phyloP scores from a whole-genome alignment of 176 grass and related monocot genomes.

The Miscanthus lutarioriparius region DNA sequence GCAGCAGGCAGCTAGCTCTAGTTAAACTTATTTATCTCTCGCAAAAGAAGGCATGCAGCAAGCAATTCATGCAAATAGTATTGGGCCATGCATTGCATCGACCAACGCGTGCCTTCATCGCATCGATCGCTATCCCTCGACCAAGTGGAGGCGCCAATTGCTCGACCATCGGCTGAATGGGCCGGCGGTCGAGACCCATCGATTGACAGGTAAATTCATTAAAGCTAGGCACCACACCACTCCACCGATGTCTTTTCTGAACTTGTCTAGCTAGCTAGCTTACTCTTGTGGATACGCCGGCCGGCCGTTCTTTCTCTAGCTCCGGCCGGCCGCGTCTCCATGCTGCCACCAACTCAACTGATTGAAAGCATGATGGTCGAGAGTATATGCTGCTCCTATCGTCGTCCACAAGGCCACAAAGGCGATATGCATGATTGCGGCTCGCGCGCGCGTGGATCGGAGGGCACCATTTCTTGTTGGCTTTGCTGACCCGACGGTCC shows the following conservation, averaged over 20 bases:
- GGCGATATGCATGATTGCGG: not conserved
- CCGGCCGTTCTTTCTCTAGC: not conserved
- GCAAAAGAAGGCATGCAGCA: no score
- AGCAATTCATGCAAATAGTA: not conserved
- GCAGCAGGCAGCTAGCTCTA: no score
- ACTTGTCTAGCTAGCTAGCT: not conserved
- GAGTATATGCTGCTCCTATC: not conserved
- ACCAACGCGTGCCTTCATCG: not conserved
- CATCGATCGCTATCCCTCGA: constrained; percentile 19
- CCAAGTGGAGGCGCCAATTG: constrained; percentile 31
- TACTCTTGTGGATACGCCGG: not conserved
- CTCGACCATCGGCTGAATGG: constrained; percentile 24
- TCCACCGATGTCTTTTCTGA: not conserved
- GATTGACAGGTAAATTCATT: no score
- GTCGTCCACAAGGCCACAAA: not conserved
- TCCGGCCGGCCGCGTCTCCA: not conserved
- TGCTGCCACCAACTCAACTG: not conserved
- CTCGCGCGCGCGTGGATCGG: not conserved
- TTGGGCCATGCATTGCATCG: not conserved
- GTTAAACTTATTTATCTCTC: no score
- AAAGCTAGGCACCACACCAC: not conserved
- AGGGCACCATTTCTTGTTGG: not conserved
- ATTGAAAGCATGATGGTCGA: not conserved
- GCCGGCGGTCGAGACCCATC: not conserved
- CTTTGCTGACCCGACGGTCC: not conserved